Evolutionary conservation across 371 early-diverging fungal genomes (phyloP), one percentile per base, ranked within the genome.

Genomic region (Mortierella sp.): DNA sequence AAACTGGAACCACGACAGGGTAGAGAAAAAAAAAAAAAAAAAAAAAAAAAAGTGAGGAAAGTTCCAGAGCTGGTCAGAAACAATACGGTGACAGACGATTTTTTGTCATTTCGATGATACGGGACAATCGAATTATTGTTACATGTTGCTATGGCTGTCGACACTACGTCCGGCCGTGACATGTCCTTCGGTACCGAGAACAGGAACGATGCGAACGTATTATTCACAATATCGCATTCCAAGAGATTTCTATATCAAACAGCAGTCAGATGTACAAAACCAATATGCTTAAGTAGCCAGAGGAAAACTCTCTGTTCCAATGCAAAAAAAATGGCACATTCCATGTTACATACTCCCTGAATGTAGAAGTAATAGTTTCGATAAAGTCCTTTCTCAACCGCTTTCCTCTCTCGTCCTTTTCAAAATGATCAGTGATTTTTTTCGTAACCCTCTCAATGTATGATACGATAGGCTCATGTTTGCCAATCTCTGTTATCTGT

Each of bases 141-240:
- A 81, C 81, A 63, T 13, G 76, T 72, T 16, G 62, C 67, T 22
- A 81, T 63, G 21, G 81, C 81, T 5, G 72, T 69, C 13, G 69
- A 38, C 3, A 3, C 6, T 45, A 55, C 36, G 0, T 79, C 79
- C 4, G 62, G 59, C 0, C 67, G 67, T 7, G 45, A 7, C 4
- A 36, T 64, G 0, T 71, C 76, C 15, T 53, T 69, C 61, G 66
- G 66, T 0, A 72, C 67, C 1, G 38, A 62, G 41, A 81, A 66
- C 48, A 81, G n/a, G 41, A 81, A 71, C 1, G 81, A 59, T 1
- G 76, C 72, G 13, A 60, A 72, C 2, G 24, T 75, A 36, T 75
- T 33, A 28, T 72, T 60, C 15, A 58, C 53, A 24, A 47, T 16
- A 43, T 81, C 81, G 48, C 65, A 81, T 24, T 81, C 81, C 33